Conservation (phyloP, 495 filamentous ascomycete genomes). For the Lasiosphaeris hirsuta region DNA sequence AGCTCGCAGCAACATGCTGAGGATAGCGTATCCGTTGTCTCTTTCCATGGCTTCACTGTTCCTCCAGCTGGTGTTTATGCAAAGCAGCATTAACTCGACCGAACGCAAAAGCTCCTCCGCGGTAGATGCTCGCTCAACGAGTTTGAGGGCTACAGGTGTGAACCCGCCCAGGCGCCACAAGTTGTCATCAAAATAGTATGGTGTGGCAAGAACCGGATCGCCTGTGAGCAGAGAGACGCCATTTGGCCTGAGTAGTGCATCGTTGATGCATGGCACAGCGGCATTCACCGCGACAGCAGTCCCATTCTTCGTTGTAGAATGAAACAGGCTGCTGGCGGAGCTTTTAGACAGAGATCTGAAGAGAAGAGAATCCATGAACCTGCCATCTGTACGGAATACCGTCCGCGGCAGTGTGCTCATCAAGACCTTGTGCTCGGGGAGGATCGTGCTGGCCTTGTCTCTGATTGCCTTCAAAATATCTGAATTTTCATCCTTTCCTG, state of each 20-base stretch:
- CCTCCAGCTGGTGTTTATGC: constrained; percentile 84
- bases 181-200: constrained; percentile 84
- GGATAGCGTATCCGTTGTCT: constrained; percentile 89
- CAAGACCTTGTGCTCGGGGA: constrained; percentile 79
- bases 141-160: constrained; percentile 74
- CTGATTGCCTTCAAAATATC: constrained; percentile 88
- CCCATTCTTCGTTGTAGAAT: constrained; percentile 66
- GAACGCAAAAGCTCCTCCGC: constrained; percentile 67
- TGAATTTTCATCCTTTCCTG: constrained; percentile 86
- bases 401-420: constrained; percentile 78
- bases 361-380: constrained; percentile 68
- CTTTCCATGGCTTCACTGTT: constrained; percentile 98
- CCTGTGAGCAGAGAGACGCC: constrained; percentile 81
- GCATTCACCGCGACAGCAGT: constrained; percentile 84
- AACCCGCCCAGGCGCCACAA: constrained; percentile 88
- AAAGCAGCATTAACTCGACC: constrained; percentile 77
- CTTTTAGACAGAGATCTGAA: constrained; percentile 72
- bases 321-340: constrained; percentile 67
- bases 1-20: constrained; percentile 70
- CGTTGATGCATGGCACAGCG: constrained; percentile 82
- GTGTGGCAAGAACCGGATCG: constrained; percentile 74
- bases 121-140: constrained; percentile 73
- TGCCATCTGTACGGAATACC: constrained; percentile 73
- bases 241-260: constrained; percentile 71
- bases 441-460: constrained; percentile 70